phyloP scores from a whole-genome alignment of 2,329 filamentous ascomycete genomes.

The Paracamarosporium sp. region DNA sequence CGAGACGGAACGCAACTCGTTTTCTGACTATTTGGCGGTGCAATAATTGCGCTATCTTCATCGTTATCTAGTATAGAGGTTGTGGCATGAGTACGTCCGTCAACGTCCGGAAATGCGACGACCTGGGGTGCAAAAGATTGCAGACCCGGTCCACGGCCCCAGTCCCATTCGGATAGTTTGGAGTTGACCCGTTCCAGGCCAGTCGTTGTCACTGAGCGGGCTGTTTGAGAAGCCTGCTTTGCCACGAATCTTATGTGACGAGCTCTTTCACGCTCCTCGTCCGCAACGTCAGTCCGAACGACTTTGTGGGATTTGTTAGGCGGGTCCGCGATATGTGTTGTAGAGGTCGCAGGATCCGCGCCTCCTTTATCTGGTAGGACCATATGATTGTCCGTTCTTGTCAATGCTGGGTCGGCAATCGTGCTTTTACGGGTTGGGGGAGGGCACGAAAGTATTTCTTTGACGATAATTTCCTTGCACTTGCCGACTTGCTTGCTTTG shows the following conservation, averaged over 20 bases:
- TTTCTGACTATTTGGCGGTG: conserved; percentile 39
- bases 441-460: conserved; percentile 11
- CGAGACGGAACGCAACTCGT: conserved; percentile 29
- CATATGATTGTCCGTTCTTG: conserved; percentile 43
- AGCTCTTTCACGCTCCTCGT: conserved; percentile 12
- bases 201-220: conserved; percentile 16
- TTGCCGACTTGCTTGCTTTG: not conserved
- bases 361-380: conserved; percentile 5
- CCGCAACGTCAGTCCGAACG: conserved; percentile 37
- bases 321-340: conserved; percentile 42
- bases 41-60: conserved; percentile 17
- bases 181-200: conserved; percentile 39
- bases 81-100: conserved; percentile 13
- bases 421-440: conserved; percentile 25
- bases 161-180: conserved; percentile 39
- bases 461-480: not conserved
- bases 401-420: conserved; percentile 35
- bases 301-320: conserved; percentile 34
- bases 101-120: conserved; percentile 36
- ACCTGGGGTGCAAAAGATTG: conserved; percentile 30
- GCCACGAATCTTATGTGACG: conserved; percentile 28
- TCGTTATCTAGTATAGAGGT: conserved; percentile 27
- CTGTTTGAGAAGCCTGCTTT: conserved; percentile 22
- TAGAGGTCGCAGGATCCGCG: conserved; percentile 34
- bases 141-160: conserved; percentile 21